Evolutionary conservation across 257 asterid genomes (phyloP).

Genomic region (Solanum raphanifolium): DNA sequence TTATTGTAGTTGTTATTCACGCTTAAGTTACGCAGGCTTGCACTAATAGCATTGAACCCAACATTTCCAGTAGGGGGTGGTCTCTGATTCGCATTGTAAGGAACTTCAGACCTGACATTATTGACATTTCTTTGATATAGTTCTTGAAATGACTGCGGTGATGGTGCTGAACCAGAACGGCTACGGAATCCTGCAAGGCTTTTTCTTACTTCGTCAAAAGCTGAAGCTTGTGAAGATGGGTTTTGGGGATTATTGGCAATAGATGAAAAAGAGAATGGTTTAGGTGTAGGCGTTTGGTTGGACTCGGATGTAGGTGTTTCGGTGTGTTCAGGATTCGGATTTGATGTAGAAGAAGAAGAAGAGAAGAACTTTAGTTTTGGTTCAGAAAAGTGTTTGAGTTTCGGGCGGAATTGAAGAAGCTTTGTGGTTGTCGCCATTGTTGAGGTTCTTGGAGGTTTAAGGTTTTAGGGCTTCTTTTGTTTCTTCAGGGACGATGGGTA

Average conservation of each 20-base stretch:
- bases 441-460: neutral
- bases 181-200: conserved; percentile 14
- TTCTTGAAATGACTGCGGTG: conserved; percentile 20
- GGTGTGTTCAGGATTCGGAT: neutral
- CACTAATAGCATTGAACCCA: conserved; percentile 1
- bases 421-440: neutral
- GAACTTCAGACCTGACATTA: neutral
- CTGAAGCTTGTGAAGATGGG: neutral
- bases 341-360: neutral
- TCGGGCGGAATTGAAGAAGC: neutral
- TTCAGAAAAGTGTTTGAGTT: neutral
- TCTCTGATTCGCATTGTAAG: neutral
- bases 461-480: neutral
- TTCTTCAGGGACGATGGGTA: neutral
- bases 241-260: neutral
- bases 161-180: neutral
- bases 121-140: conserved; percentile 17
- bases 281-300: neutral
- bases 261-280: neutral
- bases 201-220: neutral
- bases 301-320: neutral
- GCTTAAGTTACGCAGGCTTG: neutral
- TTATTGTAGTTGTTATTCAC: neutral
- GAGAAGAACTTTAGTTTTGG: too few species aligned
- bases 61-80: neutral